Evolutionary conservation across 768 basidiomycete genomes (phyloP), one percentile per base, ranked within the genome.

Genomic region (Amyloporia xantha): DNA sequence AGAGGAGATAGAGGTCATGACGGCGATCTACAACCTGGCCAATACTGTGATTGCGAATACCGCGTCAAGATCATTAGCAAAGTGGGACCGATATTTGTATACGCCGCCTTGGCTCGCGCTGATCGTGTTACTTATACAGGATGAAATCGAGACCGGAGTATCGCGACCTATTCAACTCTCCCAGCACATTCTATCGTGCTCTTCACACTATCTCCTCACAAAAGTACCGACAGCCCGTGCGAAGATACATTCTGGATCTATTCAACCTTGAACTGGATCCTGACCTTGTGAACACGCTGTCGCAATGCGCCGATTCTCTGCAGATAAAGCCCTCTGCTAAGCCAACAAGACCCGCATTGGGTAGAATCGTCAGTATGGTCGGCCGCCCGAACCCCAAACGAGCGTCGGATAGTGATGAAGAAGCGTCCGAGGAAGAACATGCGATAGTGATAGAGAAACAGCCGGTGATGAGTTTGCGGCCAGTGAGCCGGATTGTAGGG

Each of bases 31-130:
- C 58, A 97, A 97, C 62, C 73, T 99, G 36, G 84, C 87, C 24
- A 99, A 99, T 62, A 91, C 93, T 17, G 93, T 98, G 44, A 88
- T 98, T 50, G 93, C 94, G 0, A 94, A 94, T 59, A 81, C 90
- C 20, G 93, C 96, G 1, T 98, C 96, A 20, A 80, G 91, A 40
- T 85, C 91, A 15, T 71, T 99, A 33, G 84, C 91, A 24, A 81
- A 79, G 92, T 93, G 60, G 54, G 76, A 65, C 17, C 5, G 36
- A 25, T 24, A 17, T 12, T 50, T 25, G 28, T 5, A 25, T 10
- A 13, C 41, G 13, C 17, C 48, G 38, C 47, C 20, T 44, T 45
- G 2, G 44, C 24, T 5, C 30, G 35, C 49, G 33, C 33, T 51
- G 52, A 40, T 23, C 10, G 25, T n/a, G n/a, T 36, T 25, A 47